Conservation (phyloP, 345 rosid genomes). For the Eucalyptus decipiens region DNA sequence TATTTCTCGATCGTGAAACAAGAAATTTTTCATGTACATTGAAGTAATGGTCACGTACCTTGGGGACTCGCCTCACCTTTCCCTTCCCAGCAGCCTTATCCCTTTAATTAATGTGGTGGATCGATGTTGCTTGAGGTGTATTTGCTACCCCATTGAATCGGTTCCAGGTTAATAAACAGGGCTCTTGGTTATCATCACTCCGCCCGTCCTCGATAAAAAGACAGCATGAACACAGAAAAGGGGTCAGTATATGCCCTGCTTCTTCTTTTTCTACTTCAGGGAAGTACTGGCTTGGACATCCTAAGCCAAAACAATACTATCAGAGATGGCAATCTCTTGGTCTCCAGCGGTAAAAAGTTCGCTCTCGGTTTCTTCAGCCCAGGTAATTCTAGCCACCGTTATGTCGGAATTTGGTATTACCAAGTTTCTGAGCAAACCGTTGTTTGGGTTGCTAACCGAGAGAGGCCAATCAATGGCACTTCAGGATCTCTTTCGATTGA, state of each 20-base stretch:
- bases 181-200: neutral
- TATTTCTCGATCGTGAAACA: neutral
- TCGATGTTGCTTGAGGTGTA: neutral
- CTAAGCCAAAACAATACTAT: neutral
- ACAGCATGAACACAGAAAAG: neutral
- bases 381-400: neutral
- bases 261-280: neutral
- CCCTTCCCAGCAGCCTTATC: neutral
- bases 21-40: neutral
- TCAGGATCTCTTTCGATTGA: neutral
- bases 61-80: neutral
- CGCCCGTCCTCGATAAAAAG: neutral
- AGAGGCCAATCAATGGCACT: neutral
- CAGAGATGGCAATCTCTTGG: neutral
- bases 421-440: neutral
- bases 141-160: neutral
- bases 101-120: neutral
- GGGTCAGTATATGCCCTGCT: neutral
- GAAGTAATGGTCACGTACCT: neutral
- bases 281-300: neutral
- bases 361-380: constrained; percentile 21
- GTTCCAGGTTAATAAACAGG: neutral
- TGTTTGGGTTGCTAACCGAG: constrained; percentile 17
- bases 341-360: neutral
- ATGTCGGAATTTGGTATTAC: constrained; percentile 11